Conservation (phyloP, 2,329 filamentous ascomycete genomes). For the Whalleya microplaca region DNA sequence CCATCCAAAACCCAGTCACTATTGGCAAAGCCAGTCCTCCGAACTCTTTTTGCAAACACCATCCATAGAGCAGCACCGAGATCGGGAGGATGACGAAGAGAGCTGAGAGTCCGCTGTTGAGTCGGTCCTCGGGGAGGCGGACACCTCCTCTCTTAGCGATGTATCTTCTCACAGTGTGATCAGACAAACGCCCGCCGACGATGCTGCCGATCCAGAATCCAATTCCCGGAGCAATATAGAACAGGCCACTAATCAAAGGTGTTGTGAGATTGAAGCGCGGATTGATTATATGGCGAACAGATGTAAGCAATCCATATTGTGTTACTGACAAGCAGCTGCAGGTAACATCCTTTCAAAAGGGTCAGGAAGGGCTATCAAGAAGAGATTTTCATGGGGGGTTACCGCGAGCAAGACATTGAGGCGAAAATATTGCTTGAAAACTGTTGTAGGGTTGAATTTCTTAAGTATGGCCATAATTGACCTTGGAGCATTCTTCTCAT, state of each 20-base stretch:
- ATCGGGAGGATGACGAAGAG: conserved; percentile 55
- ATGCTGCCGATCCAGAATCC: conserved; percentile 73
- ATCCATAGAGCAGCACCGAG: conserved; percentile 70
- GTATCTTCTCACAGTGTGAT: conserved; percentile 67
- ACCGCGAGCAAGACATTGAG: too few species aligned
- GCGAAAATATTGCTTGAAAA: conserved; percentile 15
- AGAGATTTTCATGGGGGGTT: conserved; percentile 15
- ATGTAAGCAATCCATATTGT: conserved; percentile 62
- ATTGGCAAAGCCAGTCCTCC: conserved; percentile 53
- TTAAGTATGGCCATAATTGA: neutral
- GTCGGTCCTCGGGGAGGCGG: conserved; percentile 70
- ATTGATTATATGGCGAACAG: conserved; percentile 74
- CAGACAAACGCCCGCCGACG: conserved; percentile 73
- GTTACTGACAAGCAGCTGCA: conserved; percentile 7
- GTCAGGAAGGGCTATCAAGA: conserved; percentile 24
- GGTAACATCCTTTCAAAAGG: conserved; percentile 26
- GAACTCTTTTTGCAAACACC: conserved; percentile 58
- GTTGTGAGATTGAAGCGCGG: conserved; percentile 70
- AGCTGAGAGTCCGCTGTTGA: conserved; percentile 50
- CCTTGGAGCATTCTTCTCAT: too few species aligned
- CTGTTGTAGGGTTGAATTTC: conserved; percentile 28
- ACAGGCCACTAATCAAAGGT: conserved; percentile 70
- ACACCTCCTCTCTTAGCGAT: conserved; percentile 60
- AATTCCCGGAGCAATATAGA: conserved; percentile 74
- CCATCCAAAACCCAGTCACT: conserved; percentile 12